Base-by-base conservation (phyloP, 2,329 filamentous ascomycete genomes). In the Elsinoe arachidis region DNA sequence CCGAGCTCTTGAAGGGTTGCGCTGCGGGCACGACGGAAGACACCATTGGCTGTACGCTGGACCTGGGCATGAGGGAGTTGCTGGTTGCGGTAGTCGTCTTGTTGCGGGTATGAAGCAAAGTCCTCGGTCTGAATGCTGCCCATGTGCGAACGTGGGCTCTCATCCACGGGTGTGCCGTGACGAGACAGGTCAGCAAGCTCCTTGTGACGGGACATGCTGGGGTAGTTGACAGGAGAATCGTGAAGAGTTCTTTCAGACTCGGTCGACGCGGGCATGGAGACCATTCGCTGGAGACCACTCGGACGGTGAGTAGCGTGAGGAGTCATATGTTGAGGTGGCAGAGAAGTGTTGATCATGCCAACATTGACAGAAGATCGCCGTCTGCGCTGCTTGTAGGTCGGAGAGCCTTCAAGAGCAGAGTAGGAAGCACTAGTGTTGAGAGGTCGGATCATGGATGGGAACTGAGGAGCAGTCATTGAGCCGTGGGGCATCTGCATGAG, bases 341-440 rank as follows among this genome's bases (percentile, higher is more conserved):
- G 55, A 14, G 44, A 52, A 3, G 44, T 57, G 21, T 43, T 84
- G 70, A 90, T 83, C 41, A 46, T 46, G 63, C 86, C 83, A 11
- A 88, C 86, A 21, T 92, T 90, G 61, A 97, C 90, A 41, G 92
- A 97, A 35, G 93, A 96, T 61, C 93, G 87, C 64, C 93, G 85
- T 71, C 93, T 83, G 66, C 93, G 84, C 78, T 97, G 93, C 81
- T 99, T 99, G 78, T 99, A 99, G 37, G 93, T 97, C 11, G 93
- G 93, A 26, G 93, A 99, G 51, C 93, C 93, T 76, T 99, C 93
- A 69, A 97, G 93, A 52, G 96, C 91, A 3, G 68, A 69, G 77
- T 95, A 96, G 64, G 93, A 88, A 70, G 90, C 95, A 72, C 86
- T 87, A 55, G 78, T 76, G 64, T 89, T 89, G 60, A 79, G 83